These are phyloP conservation scores for Talaromyces adpressus DNA, from an alignment of 495 filamentous ascomycete species.

Conservation along the genomic window DNA sequence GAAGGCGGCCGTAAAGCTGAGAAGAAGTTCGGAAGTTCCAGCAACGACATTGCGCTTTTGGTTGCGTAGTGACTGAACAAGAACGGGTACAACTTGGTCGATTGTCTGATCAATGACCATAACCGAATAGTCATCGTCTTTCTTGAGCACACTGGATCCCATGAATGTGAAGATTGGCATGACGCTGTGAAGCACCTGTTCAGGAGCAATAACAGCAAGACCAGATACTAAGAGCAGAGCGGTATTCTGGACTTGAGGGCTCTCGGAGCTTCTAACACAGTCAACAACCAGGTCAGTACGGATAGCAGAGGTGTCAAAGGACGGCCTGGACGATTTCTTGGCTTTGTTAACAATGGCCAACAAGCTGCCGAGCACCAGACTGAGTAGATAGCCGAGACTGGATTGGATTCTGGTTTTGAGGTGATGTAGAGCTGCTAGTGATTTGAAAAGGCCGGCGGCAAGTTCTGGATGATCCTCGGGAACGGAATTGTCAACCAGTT, in stretches of 20 bases:
- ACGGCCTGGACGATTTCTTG: constrained; percentile 47
- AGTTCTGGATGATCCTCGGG: constrained; percentile 66
- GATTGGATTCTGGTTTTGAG: constrained; percentile 64
- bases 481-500: constrained; percentile 72
- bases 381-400: constrained; percentile 80
- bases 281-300: constrained; percentile 83
- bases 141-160: constrained; percentile 77
- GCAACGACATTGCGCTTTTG: constrained; percentile 68
- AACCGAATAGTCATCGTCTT: constrained; percentile 92
- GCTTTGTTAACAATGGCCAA: constrained; percentile 70
- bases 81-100: constrained; percentile 78
- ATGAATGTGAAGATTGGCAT: constrained; percentile 99
- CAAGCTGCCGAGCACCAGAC: constrained; percentile 67
- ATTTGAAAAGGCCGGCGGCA: constrained; percentile 68
- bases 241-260: constrained; percentile 83
- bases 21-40: constrained; percentile 75
- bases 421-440: constrained; percentile 76
- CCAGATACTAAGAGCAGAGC: constrained; percentile 83
- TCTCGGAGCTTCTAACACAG: constrained; percentile 81
- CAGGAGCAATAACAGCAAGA: constrained; percentile 75
- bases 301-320: constrained; percentile 67
- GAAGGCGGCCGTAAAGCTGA: constrained; percentile 90
- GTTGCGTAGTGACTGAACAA: constrained; percentile 78
- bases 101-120: constrained; percentile 84
- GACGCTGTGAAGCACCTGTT: constrained; percentile 86